Base-by-base conservation (phyloP, 2,329 filamentous ascomycete species). In the Monosporascus sp. region DNA sequence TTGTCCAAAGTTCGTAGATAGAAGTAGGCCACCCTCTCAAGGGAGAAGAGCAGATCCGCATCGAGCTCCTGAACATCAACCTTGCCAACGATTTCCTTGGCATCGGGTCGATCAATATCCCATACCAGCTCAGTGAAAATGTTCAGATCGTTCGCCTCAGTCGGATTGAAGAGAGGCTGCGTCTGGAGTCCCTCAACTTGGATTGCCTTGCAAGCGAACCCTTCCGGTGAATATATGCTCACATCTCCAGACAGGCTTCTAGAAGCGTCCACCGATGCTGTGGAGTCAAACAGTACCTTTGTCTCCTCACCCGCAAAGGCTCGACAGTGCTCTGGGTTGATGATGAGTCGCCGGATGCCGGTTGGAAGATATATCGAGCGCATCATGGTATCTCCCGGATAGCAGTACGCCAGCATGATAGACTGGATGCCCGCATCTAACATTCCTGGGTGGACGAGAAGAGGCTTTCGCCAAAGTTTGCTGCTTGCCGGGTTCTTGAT, bases 341-440 rank as follows among this genome's bases (percentile, higher is more conserved):
- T 47, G 14, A 14, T 46, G 3, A 57, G 8, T 24, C 37, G 24
- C 1, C 22, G 5, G 14, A 58, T 55, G 1, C 37, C 35, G 1
- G 50, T 55, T 2, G 56, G 24, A 24, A 24, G 24, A 24, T 24
- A 24, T 24, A 24, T 24, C 3, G 24, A 24, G 24, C 24, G 24
- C 24, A 24, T 24, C 24, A 24, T 24, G 24, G 63, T 68, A 45
- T 70, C 67, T 1, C 62, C 63, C 0, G 72, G 72, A 18, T 58
- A 64, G 5, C 63, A 62, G 46, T 62, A 65, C 1, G 71, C 69
- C 1, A 65, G 57, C 5, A 73, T 60, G 15, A 66, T 53, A 7
- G 65, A 56, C 53, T 75, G 73, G 51, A 75, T 65, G 2, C 67
- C 65, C 1, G 60, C 60, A 43, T 74, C 72, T 0, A 74, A 59